Percentiles rank a stretch among this genome's conserved stretches.
Conservation (phyloP, 2,329 filamentous ascomycete genomes). For the Lasiodiplodia theobromae region DNA sequence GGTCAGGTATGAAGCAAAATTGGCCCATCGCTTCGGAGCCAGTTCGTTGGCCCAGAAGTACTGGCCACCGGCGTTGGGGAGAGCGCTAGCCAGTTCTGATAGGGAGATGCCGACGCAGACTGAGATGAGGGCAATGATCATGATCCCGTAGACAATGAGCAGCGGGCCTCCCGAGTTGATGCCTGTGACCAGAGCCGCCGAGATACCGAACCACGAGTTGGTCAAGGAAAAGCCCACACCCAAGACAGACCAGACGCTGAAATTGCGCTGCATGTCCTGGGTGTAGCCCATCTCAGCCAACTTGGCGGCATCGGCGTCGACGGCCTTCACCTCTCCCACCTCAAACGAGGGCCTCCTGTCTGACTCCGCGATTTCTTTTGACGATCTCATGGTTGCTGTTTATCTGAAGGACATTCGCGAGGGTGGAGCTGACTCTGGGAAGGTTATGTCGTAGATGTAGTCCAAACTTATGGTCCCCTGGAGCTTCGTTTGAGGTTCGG, state of each 20-base stretch:
- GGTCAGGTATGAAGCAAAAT: constrained; percentile 56
- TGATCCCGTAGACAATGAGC: constrained; percentile 59
- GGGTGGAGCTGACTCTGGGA: background rate
- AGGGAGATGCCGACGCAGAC: constrained; percentile 55
- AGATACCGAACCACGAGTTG: constrained; percentile 61
- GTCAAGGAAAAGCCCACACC: constrained; percentile 61
- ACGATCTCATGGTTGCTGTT: constrained; percentile 11
- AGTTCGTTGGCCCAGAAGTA: constrained; percentile 61
- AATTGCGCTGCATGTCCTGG: constrained; percentile 57
- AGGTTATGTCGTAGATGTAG: background rate
- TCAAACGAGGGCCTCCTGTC: constrained; percentile 17
- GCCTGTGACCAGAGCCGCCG: constrained; percentile 56
- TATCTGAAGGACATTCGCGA: background rate
- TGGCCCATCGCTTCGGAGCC: constrained; percentile 54
- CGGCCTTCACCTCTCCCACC: constrained; percentile 20
- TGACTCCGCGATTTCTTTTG: constrained; percentile 24
- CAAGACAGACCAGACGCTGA: constrained; percentile 57
- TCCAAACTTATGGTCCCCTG: background rate
- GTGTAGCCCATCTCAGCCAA: constrained; percentile 58
- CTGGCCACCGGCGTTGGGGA: constrained; percentile 60
- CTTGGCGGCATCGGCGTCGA: constrained; percentile 52
- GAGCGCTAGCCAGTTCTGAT: constrained; percentile 56
- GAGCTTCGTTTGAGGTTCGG: background rate
- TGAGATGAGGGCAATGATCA: constrained; percentile 55
- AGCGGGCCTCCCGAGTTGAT: constrained; percentile 59